Evolutionary conservation across 2,329 filamentous ascomycete species (phyloP).

Genomic region (Colletotrichum paranaense): DNA sequence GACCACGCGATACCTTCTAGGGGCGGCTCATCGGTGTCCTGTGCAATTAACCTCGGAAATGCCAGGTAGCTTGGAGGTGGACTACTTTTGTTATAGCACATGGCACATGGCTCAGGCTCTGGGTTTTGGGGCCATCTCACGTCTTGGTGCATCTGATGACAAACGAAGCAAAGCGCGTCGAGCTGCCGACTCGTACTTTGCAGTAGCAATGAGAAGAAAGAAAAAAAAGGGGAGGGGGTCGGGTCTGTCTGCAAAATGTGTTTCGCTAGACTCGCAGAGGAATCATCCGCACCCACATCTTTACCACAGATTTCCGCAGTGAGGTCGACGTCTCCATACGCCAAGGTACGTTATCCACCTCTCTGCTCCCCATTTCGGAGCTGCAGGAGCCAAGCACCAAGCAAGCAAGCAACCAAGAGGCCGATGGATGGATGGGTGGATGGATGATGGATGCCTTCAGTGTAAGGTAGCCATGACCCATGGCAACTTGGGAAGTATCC

Average conservation of each 20-base stretch:
- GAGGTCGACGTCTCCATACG: constrained; percentile 26
- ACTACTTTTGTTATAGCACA: too few species aligned
- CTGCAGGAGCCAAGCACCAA: constrained; percentile 25
- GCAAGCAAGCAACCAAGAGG: constrained; percentile 15
- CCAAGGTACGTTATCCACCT: constrained; percentile 25
- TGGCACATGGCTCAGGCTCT: too few species aligned
- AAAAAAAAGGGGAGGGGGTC: constrained; percentile 9
- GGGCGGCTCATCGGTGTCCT: background rate
- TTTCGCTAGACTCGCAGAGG: constrained; percentile 24
- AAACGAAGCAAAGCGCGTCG: constrained; percentile 12
- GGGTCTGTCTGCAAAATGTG: constrained; percentile 12
- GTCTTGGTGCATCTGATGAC: background rate
- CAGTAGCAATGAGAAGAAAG: constrained; percentile 6
- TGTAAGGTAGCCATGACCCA: too few species aligned
- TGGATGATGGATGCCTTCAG: too few species aligned
- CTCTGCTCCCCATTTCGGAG: constrained; percentile 22
- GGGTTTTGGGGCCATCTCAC: background rate
- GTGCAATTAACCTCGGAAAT: background rate
- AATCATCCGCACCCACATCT: constrained; percentile 23
- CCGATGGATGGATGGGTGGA: background rate
- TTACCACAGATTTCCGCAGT: constrained; percentile 26
- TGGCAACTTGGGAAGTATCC: too few species aligned
- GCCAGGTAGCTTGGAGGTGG: background rate
- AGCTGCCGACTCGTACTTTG: constrained; percentile 8
- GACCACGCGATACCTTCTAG: too few species aligned